A percentile compares a stretch with the other conserved stretches of the same genome.
These are phyloP conservation scores for Linum lewisii DNA, from an alignment of 345 rosid species.

Conservation along the genomic window DNA sequence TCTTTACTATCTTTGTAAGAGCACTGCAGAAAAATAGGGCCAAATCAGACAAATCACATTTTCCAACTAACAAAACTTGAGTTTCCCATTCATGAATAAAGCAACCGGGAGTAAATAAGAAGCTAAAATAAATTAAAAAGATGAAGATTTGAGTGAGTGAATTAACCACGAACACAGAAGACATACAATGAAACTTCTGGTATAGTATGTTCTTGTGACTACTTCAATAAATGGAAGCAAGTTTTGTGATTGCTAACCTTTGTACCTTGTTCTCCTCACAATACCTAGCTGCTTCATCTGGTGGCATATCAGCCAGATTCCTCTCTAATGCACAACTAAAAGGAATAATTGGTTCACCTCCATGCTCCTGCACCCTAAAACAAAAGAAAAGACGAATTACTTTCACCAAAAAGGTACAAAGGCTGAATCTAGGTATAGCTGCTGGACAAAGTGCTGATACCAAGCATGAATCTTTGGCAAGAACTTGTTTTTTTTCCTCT, in stretches of 20 bases:
- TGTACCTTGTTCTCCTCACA: constrained; percentile 94
- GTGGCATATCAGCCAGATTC: constrained; percentile 67
- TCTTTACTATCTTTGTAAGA: constrained; percentile 94
- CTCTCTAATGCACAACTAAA: constrained; percentile 77
- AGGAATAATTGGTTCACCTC: constrained; percentile 87
- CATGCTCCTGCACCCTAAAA: constrained; percentile 93
- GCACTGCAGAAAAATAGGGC: constrained; percentile 40
- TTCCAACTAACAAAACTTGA: too few relatives aligned
- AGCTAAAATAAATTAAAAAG: too few relatives aligned
- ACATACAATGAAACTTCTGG: neutral
- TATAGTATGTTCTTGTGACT: neutral
- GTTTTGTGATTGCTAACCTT: constrained; percentile 47
- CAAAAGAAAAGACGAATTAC: constrained; percentile 9
- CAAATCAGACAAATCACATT: neutral
- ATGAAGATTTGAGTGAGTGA: too few relatives aligned
- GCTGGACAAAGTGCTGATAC: constrained; percentile 27
- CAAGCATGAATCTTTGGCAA: constrained; percentile 98
- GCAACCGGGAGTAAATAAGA: neutral
- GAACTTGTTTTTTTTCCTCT: constrained; percentile 93
- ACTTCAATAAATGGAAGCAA: neutral
- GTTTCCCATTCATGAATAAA: neutral
- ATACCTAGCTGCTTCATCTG: constrained; percentile 69
- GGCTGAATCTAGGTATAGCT: neutral
- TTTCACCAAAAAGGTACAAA: neutral
- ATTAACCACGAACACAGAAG: neutral